A percentile compares a stretch with the other conserved stretches of the same genome.
Conservation (phyloP, 495 filamentous ascomycete genomes). For the Neurospora sp. region DNA sequence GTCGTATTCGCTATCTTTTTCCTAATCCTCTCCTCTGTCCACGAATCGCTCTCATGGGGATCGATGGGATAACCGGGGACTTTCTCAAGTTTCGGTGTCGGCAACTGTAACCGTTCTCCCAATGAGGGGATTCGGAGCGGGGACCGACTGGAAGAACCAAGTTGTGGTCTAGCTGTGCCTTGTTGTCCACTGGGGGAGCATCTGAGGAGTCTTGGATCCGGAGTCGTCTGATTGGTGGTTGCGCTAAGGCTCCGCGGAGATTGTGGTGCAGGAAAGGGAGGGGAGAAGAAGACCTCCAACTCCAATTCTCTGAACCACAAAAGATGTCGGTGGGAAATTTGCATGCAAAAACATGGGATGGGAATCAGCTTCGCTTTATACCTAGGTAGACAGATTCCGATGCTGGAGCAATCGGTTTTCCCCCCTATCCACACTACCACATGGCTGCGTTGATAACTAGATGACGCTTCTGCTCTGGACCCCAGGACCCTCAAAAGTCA, state of each 20-base stretch:
- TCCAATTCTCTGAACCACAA: neutral
- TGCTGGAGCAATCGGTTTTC: neutral
- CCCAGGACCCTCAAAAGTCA: conserved; percentile 3
- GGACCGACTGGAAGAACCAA: neutral
- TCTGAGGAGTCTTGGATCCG: neutral
- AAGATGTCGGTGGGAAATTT: neutral
- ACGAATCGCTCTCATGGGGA: neutral
- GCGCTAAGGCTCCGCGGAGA: neutral
- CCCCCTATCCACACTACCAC: neutral
- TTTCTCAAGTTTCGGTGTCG: neutral
- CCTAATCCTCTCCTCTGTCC: neutral
- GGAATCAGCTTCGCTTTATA: neutral
- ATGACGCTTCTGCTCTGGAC: neutral
- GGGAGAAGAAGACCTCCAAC: neutral
- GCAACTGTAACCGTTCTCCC: neutral
- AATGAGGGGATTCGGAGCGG: neutral
- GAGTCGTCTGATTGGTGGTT: neutral
- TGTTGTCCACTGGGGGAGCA: neutral
- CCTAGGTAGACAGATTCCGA: neutral
- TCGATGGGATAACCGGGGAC: neutral
- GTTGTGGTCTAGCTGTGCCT: neutral
- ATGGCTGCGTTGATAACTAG: neutral
- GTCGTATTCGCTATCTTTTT: neutral
- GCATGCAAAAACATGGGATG: neutral
- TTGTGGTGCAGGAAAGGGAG: neutral